Evolutionary conservation across 371 early-diverging fungal species (phyloP), one percentile per base, ranked within the genome.

Genomic region (Mucor circinelloides): DNA sequence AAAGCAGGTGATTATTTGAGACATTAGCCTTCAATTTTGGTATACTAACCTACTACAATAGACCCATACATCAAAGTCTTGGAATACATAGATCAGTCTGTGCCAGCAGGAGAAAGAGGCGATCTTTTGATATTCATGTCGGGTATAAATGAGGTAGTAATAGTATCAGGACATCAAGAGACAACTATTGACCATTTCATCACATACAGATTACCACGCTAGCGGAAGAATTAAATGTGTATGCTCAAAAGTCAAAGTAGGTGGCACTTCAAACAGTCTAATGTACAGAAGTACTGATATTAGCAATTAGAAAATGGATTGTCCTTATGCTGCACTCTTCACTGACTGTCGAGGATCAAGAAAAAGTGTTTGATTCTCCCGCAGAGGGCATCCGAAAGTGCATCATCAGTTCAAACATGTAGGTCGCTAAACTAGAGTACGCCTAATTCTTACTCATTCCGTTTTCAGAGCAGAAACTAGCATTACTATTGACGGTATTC

Each of bases 401-500:
- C 64, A 87, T 91, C 31, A 79, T 91, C 23, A 78, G 85, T 59
- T 89, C 91, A 42, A 56, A 46, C 13, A 50, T 31, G 42, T 28
- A 38, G 7, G 44, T 44, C 3, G 2, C 17, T 6, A 1, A 1
- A 7, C 15, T 19, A 38, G 13, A 12, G 15, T 38, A 3, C 4
- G 2, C 13, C 13, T 10, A 38, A 38, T 9, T 44, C 21, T 27
- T 52, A 27, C 52, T 55, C 2, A 55, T 31, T 6, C 13, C 36
- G 4, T 28, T 10, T 55, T 1, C 48, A 70, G 70, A 3, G 99
- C 99, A 8, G 99, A 99, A 78, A 99, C 99, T 0, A 96, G 96
- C 32, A 86, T 99, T 30, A 99, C 99, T 1, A 99, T 99, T 46
- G 97, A 97, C 21, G 92, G 92, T 25, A 92, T 99, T 67, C 88